Conservation (phyloP, 163 green algal genomes). For the Prototheca wickerhamii region DNA sequence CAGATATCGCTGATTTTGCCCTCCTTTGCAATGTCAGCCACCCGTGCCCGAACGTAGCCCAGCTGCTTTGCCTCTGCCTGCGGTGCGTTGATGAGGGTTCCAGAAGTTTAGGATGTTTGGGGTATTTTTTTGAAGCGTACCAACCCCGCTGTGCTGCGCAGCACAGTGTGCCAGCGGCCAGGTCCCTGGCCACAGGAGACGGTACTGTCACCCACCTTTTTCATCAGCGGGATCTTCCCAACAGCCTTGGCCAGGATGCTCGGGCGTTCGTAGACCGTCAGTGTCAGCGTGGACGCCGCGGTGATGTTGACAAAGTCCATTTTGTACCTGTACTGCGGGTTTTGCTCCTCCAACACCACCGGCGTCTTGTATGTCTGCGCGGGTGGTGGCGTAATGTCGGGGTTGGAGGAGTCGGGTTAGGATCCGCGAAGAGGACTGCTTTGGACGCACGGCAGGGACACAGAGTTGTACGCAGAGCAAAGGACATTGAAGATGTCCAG, state of each 20-base stretch:
- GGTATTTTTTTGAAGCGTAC: too few relatives aligned
- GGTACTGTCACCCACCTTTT: neutral
- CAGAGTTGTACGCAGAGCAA: too few relatives aligned
- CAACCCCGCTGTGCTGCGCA: neutral
- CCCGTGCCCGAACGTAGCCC: slow-evolving; percentile 8
- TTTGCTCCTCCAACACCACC: slow-evolving; percentile 2
- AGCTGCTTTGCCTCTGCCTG: slow-evolving; percentile 7
- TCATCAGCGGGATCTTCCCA: neutral
- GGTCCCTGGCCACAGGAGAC: too few relatives aligned
- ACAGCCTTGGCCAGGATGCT: neutral
- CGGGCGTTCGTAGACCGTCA: slow-evolving; percentile 7
- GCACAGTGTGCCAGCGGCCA: too few relatives aligned
- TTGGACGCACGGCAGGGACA: too few relatives aligned
- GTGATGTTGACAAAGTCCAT: slow-evolving; percentile 18
- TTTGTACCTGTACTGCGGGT: slow-evolving; percentile 1
- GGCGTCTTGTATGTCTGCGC: neutral
- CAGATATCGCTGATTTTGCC: neutral
- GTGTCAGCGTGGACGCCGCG: slow-evolving; percentile 4
- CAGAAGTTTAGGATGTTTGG: too few relatives aligned
- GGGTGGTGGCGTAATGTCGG: too few relatives aligned
- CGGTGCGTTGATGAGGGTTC: neutral
- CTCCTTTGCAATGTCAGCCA: neutral
- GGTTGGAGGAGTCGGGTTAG: too few relatives aligned
- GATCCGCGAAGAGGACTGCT: too few relatives aligned
- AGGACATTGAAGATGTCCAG: too few relatives aligned